Evolutionary conservation across 495 filamentous ascomycete genomes (phyloP).

Genomic region (Aspergillus steynii): DNA sequence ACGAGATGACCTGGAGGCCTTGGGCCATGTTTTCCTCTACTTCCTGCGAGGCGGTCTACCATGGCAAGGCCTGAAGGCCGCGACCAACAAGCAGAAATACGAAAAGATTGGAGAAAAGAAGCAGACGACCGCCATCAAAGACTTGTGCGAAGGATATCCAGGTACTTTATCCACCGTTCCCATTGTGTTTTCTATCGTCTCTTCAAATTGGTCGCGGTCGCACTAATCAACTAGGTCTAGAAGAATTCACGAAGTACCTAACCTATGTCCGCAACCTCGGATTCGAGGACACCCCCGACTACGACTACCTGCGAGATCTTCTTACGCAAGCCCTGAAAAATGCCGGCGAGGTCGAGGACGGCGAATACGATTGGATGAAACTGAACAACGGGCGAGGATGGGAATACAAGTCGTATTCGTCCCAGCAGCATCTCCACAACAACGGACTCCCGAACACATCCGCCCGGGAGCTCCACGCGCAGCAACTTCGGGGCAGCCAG

Average conservation of each 20-base stretch:
- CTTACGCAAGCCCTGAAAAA: slow-evolving; percentile 97
- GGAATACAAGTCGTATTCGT: slow-evolving; percentile 89
- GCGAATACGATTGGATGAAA: slow-evolving; percentile 99
- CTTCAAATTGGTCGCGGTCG: background rate
- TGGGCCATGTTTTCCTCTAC: slow-evolving; percentile 99
- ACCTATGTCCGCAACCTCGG: slow-evolving; percentile 96
- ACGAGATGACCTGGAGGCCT: slow-evolving; percentile 91
- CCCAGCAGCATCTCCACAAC: slow-evolving; percentile 71
- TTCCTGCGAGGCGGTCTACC: slow-evolving; percentile 94
- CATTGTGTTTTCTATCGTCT: background rate
- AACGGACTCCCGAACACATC: slow-evolving; percentile 74
- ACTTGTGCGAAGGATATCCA: slow-evolving; percentile 94
- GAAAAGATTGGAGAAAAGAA: slow-evolving; percentile 99
- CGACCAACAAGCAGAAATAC: slow-evolving; percentile 99
- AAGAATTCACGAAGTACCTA: slow-evolving; percentile 97
- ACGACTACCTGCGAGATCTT: slow-evolving; percentile 94
- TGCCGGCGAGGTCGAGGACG: slow-evolving; percentile 92
- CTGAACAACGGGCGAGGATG: slow-evolving; percentile 91
- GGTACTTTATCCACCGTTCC: slow-evolving; percentile 42
- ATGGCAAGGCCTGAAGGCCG: slow-evolving; percentile 98
- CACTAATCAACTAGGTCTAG: slow-evolving; percentile 38
- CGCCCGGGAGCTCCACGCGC: slow-evolving; percentile 72
- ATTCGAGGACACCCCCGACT: slow-evolving; percentile 98
- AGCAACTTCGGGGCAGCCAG: slow-evolving; percentile 59
- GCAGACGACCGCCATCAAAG: slow-evolving; percentile 94